These are phyloP conservation scores for Diutina neorugosa DNA, from an alignment of 1,139 yeast species.

Conservation along the genomic window DNA sequence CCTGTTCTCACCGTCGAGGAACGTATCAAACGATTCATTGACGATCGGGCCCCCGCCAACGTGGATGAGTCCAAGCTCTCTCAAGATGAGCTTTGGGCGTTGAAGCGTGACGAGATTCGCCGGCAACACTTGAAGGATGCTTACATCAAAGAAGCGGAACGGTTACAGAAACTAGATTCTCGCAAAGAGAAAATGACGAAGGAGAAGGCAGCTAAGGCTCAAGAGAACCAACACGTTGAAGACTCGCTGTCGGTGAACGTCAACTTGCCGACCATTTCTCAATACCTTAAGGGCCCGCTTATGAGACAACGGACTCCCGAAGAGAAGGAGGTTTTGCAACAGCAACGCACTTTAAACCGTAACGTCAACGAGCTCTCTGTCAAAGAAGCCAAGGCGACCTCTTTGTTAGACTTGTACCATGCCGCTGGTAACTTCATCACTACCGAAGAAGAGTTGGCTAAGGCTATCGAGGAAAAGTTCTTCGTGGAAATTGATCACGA, in stretches of 20 bases:
- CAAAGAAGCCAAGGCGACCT: slow-evolving; percentile 36
- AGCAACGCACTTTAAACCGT: slow-evolving; percentile 25
- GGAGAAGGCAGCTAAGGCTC: neutral
- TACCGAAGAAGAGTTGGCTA: slow-evolving; percentile 49
- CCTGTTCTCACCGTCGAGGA: slow-evolving; percentile 47
- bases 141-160: slow-evolving; percentile 22
- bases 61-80: slow-evolving; percentile 23
- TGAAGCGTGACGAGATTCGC: slow-evolving; percentile 55
- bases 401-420: slow-evolving; percentile 61
- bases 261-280: slow-evolving; percentile 74
- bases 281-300: slow-evolving; percentile 53
- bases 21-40: slow-evolving; percentile 41
- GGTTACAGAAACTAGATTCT: slow-evolving; percentile 5
- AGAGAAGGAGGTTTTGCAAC: slow-evolving; percentile 26
- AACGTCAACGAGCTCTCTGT: slow-evolving; percentile 19
- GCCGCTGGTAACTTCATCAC: slow-evolving; percentile 54
- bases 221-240: neutral
- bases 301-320: slow-evolving; percentile 62
- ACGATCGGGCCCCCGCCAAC: slow-evolving; percentile 23
- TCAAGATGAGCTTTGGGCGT: slow-evolving; percentile 39
- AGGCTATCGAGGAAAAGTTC: slow-evolving; percentile 46
- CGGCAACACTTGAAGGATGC: slow-evolving; percentile 61
- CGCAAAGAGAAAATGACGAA: neutral
- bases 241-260: slow-evolving; percentile 24
- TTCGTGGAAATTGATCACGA: slow-evolving; percentile 13